Base-by-base conservation (phyloP, 2,329 filamentous ascomycete species). In the Cyclaneusma minus region DNA sequence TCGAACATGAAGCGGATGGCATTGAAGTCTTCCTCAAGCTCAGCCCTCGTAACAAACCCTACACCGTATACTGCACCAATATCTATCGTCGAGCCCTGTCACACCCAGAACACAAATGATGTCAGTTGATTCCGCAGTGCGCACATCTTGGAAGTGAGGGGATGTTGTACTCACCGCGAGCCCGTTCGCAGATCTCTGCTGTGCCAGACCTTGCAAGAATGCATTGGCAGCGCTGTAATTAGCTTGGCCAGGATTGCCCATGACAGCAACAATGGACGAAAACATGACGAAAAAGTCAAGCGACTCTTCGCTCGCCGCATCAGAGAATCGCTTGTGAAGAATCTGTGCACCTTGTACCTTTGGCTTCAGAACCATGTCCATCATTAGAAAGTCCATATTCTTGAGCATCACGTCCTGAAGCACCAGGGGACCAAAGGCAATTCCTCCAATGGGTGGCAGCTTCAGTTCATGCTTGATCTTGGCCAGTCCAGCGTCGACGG, bases 141-240 rank as follows among this genome's bases (percentile, higher is more conserved):
- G n/a, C n/a, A n/a, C n/a, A n/a, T n/a, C n/a, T n/a, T n/a, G n/a
- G n/a, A n/a, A n/a, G n/a, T n/a, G n/a, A n/a, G n/a, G n/a, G n/a
- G n/a, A n/a, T n/a, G n/a, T n/a, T n/a, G n/a, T n/a, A 33, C 31
- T 22, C 1, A 34, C 32, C 2, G 44, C 25, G 1, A 44, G 36
- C 1, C 44, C 45, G 2, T 38, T 37, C 3, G 22, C 16, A 1
- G 38, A 34, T 3, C 45, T 31, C 24, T 42, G 44, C 2, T 35
- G 20, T 0, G 42, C 37, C 16, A 50, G 43, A 1, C 37, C 36
- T 22, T 53, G 49, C 1, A 50, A 36, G 32, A 45, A 53, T 3
- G 34, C 35, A 33, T 60, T 60, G 3, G 50, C 56, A 0, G 55
- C 52, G 1, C 43, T 38, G 30, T 64, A 64, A 33, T 52, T 58